Evolutionary conservation across 2,329 filamentous ascomycete genomes (phyloP).

Genomic region (Colletotrichum sp.): DNA sequence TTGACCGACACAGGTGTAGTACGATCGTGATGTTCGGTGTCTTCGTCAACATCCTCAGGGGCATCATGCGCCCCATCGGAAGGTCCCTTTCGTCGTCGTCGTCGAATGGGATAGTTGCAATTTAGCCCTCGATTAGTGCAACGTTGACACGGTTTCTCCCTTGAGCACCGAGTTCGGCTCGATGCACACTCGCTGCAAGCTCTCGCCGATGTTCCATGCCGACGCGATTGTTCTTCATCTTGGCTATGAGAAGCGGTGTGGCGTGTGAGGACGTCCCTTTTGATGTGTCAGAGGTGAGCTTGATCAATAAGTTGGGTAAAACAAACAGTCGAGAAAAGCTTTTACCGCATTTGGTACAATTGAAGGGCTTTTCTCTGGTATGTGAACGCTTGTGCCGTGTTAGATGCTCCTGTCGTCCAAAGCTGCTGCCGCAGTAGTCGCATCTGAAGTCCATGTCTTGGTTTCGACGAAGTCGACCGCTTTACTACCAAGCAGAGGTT

Average conservation of each 20-base stretch:
- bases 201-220: neutral
- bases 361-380: conserved; percentile 12
- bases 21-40: neutral
- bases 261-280: conserved; percentile 5
- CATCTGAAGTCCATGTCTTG: neutral
- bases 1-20: neutral
- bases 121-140: neutral
- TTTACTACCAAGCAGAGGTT: neutral
- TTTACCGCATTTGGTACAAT: conserved; percentile 3
- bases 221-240: neutral
- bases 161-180: conserved; percentile 14
- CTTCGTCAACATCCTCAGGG: neutral
- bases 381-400: conserved; percentile 6
- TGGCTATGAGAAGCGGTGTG: conserved; percentile 4
- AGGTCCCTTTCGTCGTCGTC: neutral
- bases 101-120: conserved; percentile 17
- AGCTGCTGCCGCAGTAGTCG: neutral
- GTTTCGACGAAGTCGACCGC: neutral
- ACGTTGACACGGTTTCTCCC: conserved; percentile 10
- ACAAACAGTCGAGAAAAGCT: conserved; percentile 4
- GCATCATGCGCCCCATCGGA: neutral
- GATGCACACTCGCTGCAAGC: conserved; percentile 18
- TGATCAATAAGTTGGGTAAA: neutral
- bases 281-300: neutral
- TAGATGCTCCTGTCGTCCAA: conserved; percentile 11